Conservation (phyloP, 805 yeast species). For the Teunomyces lycoperdinae region DNA sequence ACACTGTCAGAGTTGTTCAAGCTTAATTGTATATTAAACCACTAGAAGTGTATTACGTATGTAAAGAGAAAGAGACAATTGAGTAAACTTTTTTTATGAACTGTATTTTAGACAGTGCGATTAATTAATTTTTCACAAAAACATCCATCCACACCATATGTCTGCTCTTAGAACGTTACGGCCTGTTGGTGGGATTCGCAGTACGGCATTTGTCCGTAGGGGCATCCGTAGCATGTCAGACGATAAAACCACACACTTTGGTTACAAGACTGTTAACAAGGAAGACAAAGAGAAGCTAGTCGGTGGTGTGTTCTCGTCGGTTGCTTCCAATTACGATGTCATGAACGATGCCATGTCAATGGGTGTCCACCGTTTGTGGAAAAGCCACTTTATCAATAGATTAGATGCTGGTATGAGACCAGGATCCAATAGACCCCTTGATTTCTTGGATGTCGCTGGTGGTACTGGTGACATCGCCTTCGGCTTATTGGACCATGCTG, state of each 20-base stretch:
- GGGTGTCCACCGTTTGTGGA: conserved; percentile 95
- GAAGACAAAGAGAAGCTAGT: conserved; percentile 78
- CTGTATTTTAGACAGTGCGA: background rate
- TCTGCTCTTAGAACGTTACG: conserved; percentile 7
- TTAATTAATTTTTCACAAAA: background rate
- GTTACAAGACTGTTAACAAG: conserved; percentile 76
- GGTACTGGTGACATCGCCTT: conserved; percentile 99
- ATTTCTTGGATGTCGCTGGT: conserved; percentile 95
- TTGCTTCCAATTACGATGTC: conserved; percentile 88
- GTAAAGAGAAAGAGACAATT: background rate
- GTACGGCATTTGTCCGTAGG: background rate
- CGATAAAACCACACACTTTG: conserved; percentile 81
- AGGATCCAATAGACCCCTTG: conserved; percentile 70
- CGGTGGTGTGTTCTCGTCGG: conserved; percentile 90
- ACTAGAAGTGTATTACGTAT: background rate
- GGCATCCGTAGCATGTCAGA: conserved; percentile 5
- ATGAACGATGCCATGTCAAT: conserved; percentile 99
- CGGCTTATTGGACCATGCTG: conserved; percentile 90
- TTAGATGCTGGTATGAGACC: conserved; percentile 94
- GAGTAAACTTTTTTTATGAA: background rate
- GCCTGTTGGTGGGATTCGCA: conserved; percentile 3
- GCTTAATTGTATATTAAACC: conserved; percentile 42
- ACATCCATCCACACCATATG: conserved; percentile 1
- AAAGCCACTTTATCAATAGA: conserved; percentile 80
- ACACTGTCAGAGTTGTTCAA: conserved; percentile 90